These are phyloP conservation scores for Zygoascus flipseniorum DNA, from an alignment of 805 yeast genomes.

Conservation along the genomic window DNA sequence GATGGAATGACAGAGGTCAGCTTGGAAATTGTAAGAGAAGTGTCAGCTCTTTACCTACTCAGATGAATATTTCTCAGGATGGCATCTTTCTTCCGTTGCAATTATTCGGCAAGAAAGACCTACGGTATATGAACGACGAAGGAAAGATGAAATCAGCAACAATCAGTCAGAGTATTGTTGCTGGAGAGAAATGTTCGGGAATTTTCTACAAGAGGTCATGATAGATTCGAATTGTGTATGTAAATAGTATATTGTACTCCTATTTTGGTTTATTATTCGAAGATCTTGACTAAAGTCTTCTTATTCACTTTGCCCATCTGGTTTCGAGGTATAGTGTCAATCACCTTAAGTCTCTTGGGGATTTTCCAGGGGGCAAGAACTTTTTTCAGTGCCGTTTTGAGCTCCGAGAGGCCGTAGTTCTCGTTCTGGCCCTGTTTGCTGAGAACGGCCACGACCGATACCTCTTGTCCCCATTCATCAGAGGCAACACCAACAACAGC, in stretches of 20 bases:
- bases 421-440: slow-evolving; percentile 11
- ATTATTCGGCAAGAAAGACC: slow-evolving; percentile 28
- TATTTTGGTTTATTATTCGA: slow-evolving; percentile 1
- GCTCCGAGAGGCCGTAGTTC: slow-evolving; percentile 11
- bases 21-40: slow-evolving; percentile 72
- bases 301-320: slow-evolving; percentile 32
- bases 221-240: neutral
- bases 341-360: slow-evolving; percentile 23
- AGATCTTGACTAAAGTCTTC: slow-evolving; percentile 22
- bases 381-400: slow-evolving; percentile 20
- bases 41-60: slow-evolving; percentile 29
- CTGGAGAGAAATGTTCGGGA: slow-evolving; percentile 57
- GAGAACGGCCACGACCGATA: slow-evolving; percentile 23
- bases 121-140: slow-evolving; percentile 19
- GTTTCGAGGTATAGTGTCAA: slow-evolving; percentile 26
- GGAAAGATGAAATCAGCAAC: slow-evolving; percentile 22
- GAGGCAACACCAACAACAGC: slow-evolving; percentile 27
- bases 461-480: slow-evolving; percentile 29
- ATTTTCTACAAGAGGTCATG: slow-evolving; percentile 41
- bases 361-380: slow-evolving; percentile 26
- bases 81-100: slow-evolving; percentile 22
- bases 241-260: slow-evolving; percentile 1
- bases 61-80: slow-evolving; percentile 3
- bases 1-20: slow-evolving; percentile 76
- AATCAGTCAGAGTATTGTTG: slow-evolving; percentile 48